These are phyloP conservation scores for Moesziomyces parantarcticus DNA, from an alignment of 1,284 basidiomycete species.

Conservation along the genomic window DNA sequence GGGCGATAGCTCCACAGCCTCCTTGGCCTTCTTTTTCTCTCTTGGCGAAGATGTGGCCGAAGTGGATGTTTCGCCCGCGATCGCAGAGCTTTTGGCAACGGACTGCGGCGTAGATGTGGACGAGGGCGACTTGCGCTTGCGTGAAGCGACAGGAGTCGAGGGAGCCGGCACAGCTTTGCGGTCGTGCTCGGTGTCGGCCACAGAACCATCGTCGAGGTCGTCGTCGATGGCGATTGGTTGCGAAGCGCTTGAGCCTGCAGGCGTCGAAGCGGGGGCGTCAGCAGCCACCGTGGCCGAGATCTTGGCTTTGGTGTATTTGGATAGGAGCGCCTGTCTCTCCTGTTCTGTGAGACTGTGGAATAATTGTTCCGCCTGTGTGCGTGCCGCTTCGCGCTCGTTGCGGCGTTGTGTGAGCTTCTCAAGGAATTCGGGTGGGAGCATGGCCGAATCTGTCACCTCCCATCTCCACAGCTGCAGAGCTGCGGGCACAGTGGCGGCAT, in stretches of 20 bases:
- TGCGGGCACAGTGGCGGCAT: constrained; percentile 22
- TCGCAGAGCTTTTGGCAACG: constrained; percentile 14
- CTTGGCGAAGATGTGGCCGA: constrained; percentile 35
- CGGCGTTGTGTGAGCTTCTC: constrained; percentile 77
- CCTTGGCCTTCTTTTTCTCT: constrained; percentile 47
- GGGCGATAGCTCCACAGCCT: constrained; percentile 42
- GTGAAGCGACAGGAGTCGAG: constrained; percentile 21
- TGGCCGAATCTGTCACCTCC: constrained; percentile 78
- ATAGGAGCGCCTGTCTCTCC: constrained; percentile 44
- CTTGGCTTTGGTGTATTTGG: constrained; percentile 36
- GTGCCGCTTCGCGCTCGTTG: constrained; percentile 76
- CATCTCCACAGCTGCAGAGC: constrained; percentile 82
- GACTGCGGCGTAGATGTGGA: constrained; percentile 33
- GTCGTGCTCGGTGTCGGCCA: constrained; percentile 29
- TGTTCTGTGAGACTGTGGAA: constrained; percentile 39
- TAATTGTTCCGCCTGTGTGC: constrained; percentile 31
- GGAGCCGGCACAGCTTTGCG: constrained; percentile 6
- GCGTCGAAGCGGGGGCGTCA: constrained; percentile 2
- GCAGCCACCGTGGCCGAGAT: constrained; percentile 29
- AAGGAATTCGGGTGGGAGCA: constrained; percentile 77
- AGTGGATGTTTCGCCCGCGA: constrained; percentile 18
- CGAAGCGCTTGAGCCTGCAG: constrained; percentile 15
- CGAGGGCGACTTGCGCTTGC: constrained; percentile 30
- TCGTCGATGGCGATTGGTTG: constrained; percentile 40
- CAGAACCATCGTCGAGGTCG: constrained; percentile 27